Base-by-base conservation (phyloP, 2,329 filamentous ascomycete genomes). In the Fusarium tupiense region DNA sequence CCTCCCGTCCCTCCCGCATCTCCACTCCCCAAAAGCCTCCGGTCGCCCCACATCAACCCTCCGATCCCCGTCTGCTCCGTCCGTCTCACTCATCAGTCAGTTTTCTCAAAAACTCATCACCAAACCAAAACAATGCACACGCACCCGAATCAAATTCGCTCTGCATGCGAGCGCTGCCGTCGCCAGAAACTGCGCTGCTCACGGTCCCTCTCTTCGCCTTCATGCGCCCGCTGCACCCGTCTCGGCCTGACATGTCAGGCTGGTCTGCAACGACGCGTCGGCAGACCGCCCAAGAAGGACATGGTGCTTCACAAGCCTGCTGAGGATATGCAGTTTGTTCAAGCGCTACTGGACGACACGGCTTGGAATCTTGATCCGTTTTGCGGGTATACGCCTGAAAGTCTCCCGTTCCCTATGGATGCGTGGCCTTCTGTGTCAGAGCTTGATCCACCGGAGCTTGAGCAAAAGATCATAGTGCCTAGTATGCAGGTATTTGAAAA, bases 161-260 rank as follows among this genome's bases (percentile, higher is more conserved):
- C 79, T 12, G 79, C 80, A 11, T 82, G 80, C 61, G 80, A 82
- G 70, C 74, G 80, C 47, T 82, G 80, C 24, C 80, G 80, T 13
- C 71, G 76, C 17, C 80, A 82, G 49, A 82, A 82, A 60, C 75
- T 82, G 11, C 78, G 79, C 37, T 82, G 80, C 68, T 73, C 74
- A 13, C 80, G 80, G 24, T 75, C 76, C 33, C 50, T 73, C 26
- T 46, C 75, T 12, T 64, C 71, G 5, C 50, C 67, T 2, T 77
- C 77, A 7, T 82, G 80, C 62, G 67, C 75, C 22, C 77, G 80
- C 24, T 82, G 81, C 66, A 54, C 72, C 44, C 75, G 79, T 58
- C 80, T 82, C 24, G 69, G 71, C 10, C 67, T 81, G 11, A 58
- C 74, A 12, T 82, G 81, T 54, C 71, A 78, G 46, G 59, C 74